Percentiles rank a stretch among this genome's conserved stretches.
These are phyloP conservation scores for Epichloe amarillans DNA, from an alignment of 2,329 filamentous ascomycete species.

Conservation along the genomic window DNA sequence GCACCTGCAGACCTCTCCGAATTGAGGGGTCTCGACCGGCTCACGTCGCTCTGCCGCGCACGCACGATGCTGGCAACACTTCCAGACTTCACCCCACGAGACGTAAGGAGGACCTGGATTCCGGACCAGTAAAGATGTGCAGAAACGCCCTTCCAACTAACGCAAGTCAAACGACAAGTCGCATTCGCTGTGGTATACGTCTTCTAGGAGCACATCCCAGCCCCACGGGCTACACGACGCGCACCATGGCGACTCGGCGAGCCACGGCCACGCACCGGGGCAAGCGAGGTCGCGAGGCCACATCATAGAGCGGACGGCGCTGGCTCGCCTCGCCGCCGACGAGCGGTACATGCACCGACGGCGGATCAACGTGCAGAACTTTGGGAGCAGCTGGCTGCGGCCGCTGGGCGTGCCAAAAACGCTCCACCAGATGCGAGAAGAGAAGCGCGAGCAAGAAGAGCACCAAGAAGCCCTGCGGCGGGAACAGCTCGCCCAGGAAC, in stretches of 20 bases:
- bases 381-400: slow-evolving; percentile 80
- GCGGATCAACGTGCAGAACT: slow-evolving; percentile 70
- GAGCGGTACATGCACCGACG: slow-evolving; percentile 66
- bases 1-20: not conserved
- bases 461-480: slow-evolving; percentile 60
- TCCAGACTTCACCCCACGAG: slow-evolving; percentile 55
- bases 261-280: slow-evolving; percentile 17
- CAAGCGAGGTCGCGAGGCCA: slow-evolving; percentile 28
- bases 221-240: slow-evolving; percentile 21
- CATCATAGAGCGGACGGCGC: slow-evolving; percentile 42
- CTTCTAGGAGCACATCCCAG: slow-evolving; percentile 38
- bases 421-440: slow-evolving; percentile 78
- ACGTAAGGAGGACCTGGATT: slow-evolving; percentile 39
- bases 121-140: not conserved
- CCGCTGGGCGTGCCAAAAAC: slow-evolving; percentile 84
- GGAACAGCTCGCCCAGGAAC: slow-evolving; percentile 58
- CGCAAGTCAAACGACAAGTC: slow-evolving; percentile 36
- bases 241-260: slow-evolving; percentile 16
- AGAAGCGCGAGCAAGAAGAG: slow-evolving; percentile 78
- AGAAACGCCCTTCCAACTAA: not conserved
- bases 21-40: not conserved
- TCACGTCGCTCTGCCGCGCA: slow-evolving; percentile 5
- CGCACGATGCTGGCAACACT: slow-evolving; percentile 46
- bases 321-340: slow-evolving; percentile 60
- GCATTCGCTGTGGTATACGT: slow-evolving; percentile 61